Percentiles rank a stretch among this genome's conserved stretches.
phyloP scores from a whole-genome alignment of 1,139 yeast genomes.

The Lipomyces yarrowii region DNA sequence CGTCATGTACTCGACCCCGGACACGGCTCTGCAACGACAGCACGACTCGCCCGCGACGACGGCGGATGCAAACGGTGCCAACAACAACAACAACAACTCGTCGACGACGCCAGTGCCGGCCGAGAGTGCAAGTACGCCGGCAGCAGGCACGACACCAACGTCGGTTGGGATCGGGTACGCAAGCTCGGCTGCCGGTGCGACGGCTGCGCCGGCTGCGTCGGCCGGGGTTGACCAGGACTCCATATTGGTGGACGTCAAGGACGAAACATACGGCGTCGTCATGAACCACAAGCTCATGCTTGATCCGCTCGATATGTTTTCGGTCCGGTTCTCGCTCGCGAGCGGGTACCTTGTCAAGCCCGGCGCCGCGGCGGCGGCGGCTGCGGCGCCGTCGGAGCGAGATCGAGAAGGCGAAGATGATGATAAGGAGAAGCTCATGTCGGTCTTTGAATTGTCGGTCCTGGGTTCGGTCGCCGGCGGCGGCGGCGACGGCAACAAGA shows the following conservation, averaged over 20 bases:
- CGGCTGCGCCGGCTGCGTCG: neutral
- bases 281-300: conserved; percentile 41
- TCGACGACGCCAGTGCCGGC: conserved; percentile 10
- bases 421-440: conserved; percentile 11
- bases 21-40: conserved; percentile 37
- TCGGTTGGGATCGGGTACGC: conserved; percentile 10
- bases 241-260: conserved; percentile 40
- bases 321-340: conserved; percentile 31
- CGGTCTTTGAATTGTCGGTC: conserved; percentile 37
- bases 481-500: conserved; percentile 35
- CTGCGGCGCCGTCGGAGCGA: no score
- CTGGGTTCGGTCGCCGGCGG: neutral
- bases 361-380: conserved; percentile 4
- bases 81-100: neutral
- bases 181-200: neutral
- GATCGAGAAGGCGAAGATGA: no score
- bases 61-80: neutral
- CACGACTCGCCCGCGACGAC: conserved; percentile 24
- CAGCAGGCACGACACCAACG: conserved; percentile 19
- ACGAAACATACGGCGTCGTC: conserved; percentile 65
- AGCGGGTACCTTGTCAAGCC: conserved; percentile 68
- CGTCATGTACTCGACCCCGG: conserved; percentile 45
- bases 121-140: conserved; percentile 12
- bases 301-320: conserved; percentile 21
- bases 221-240: conserved; percentile 29